Percentiles rank a stretch among this genome's conserved stretches.
Conservation (phyloP, 345 rosid genomes). For the Melastoma malabathricum region DNA sequence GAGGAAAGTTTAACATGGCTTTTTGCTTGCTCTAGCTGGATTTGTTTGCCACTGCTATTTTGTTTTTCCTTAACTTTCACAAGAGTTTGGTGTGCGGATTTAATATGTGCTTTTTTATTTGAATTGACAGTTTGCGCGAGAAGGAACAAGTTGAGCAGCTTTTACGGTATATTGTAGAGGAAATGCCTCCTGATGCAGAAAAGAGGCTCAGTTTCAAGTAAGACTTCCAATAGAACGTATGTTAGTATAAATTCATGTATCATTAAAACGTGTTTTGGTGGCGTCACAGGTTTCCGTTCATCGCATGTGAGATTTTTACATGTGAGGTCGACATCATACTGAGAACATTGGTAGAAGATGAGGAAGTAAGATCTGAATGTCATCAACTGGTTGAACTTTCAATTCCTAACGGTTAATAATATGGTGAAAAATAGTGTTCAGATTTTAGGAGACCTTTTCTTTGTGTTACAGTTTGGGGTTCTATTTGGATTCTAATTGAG, state of each 20-base stretch:
- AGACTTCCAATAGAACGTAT: constrained; percentile 6
- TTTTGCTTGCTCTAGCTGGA: not conserved
- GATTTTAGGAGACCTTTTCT: too few species aligned
- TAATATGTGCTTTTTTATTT: not conserved
- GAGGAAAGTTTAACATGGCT: too few species aligned
- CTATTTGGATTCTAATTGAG: too few species aligned
- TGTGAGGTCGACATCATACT: constrained; percentile 90
- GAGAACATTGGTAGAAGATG: constrained; percentile 84
- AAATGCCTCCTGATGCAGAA: constrained; percentile 62
- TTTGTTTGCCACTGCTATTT: not conserved
- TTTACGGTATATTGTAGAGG: constrained; percentile 62
- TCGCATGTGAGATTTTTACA: constrained; percentile 86
- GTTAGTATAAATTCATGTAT: constrained; percentile 1
- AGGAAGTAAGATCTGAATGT: constrained; percentile 37
- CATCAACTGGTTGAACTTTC: not conserved
- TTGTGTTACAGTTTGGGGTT: too few species aligned
- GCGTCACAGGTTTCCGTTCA: constrained; percentile 62
- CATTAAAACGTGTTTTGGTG: constrained; percentile 1
- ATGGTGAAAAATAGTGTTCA: too few species aligned
- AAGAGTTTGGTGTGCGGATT: not conserved
- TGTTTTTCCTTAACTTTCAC: not conserved
- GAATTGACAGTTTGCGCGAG: constrained; percentile 53
- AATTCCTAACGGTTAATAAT: too few species aligned
- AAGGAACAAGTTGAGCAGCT: constrained; percentile 71
- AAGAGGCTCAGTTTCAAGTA: constrained; percentile 64